phyloP scores from a whole-genome alignment of 164 flowering plant species.

The Echeveria elegans region DNA sequence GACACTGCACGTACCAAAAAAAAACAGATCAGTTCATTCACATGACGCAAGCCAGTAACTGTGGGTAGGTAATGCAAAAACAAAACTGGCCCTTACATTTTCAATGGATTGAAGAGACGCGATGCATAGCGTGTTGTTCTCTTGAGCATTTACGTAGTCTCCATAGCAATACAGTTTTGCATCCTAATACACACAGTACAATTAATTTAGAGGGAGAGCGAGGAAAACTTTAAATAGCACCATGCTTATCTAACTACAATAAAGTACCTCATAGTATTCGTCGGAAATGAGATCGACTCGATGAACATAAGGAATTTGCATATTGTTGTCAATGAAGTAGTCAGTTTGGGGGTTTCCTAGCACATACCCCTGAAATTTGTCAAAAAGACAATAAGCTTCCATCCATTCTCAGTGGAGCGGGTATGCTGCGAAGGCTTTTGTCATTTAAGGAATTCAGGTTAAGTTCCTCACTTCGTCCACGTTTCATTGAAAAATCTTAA shows the following conservation, averaged over 20 bases:
- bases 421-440: no score
- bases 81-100: conserved; percentile 6
- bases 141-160: conserved; percentile 19
- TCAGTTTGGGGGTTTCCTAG: conserved; percentile 37
- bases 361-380: conserved; percentile 34
- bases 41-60: background rate
- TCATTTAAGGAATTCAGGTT: no score
- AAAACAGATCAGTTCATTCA: background rate
- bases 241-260: background rate
- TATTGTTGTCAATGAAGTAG: conserved; percentile 10
- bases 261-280: conserved; percentile 34
- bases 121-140: conserved; percentile 17
- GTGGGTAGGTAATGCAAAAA: background rate
- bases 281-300: conserved; percentile 41
- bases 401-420: background rate
- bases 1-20: conserved; percentile 16
- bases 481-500: background rate
- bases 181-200: conserved; percentile 12
- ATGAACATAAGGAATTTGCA: conserved; percentile 26
- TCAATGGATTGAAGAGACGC: conserved; percentile 14
- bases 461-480: no score
- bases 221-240: background rate
- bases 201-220: background rate
- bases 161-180: conserved; percentile 25
- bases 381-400: background rate